Base-by-base conservation (phyloP, 371 early-diverging fungal species). In the Pancytospora epiphaga region DNA sequence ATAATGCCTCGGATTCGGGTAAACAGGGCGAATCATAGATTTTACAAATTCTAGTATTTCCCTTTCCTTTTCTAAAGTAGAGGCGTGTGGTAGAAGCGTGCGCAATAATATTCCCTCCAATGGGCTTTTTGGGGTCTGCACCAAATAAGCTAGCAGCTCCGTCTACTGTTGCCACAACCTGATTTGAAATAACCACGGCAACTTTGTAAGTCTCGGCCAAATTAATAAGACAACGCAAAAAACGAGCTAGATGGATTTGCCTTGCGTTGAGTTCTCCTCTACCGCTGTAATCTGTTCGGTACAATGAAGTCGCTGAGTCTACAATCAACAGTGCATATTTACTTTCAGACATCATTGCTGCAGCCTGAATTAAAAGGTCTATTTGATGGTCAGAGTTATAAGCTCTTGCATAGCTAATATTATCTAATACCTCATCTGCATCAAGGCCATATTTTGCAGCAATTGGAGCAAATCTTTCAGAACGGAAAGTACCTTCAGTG, bases 401-500 rank as follows among this genome's bases (percentile, higher is more conserved):
- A 1, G 94, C 96, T 29, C 95, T 86, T 0, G 97, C 98, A 77
- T 88, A 89, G 0, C 92, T 91, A 47, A 98, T 89, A 77, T 96
- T 95, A 38, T 93, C 92, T 51, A 98, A 79, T 0, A 90, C 91
- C 52, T 88, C 88, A 52, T 89, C 88, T 0, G 88, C 88, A 77
- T 90, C 87, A 61, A 97, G 77, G 27, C 87, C 88, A 82, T 85
- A 93, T 81, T 92, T 83, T 79, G 91, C 88, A n/a, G 95, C 91
- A 56, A 92, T 88, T 1, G 92, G 85, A 9, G 90, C 77, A 12
- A 93, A 79, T 52, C 96, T 84, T 74, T 89, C 91, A 0, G 98
- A 90, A 57, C 98, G 86, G 82, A 98, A 96, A 0, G 96, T 98
- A 37, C 92, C 92, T 82, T 98, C 98, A 0, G 97, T 98, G 80